A percentile compares a stretch with the other conserved stretches of the same genome.
These are phyloP conservation scores for Lanmaoa rubissima DNA, from an alignment of 768 basidiomycete species.

Conservation along the genomic window DNA sequence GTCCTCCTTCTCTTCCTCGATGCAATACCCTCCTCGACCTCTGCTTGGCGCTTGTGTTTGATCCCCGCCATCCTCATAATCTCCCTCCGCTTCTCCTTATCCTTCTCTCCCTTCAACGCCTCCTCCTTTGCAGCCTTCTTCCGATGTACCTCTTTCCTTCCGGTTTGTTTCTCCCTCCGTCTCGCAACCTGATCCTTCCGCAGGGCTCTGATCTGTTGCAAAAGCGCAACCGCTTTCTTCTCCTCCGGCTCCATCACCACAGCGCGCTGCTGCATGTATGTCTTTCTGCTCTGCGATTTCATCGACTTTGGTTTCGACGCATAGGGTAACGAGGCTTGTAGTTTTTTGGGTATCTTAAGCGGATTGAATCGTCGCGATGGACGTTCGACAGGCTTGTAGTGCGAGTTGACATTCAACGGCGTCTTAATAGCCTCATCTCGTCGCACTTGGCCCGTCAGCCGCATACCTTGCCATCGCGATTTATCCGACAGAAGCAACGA, in stretches of 20 bases:
- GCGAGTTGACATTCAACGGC: constrained; percentile 78
- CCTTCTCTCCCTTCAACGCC: constrained; percentile 58
- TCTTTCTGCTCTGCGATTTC: constrained; percentile 66
- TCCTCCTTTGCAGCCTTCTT: constrained; percentile 78
- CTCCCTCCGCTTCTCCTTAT: constrained; percentile 74
- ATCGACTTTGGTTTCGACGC: constrained; percentile 89
- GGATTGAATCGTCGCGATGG: constrained; percentile 85
- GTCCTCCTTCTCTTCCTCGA: constrained; percentile 53
- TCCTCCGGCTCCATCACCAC: constrained; percentile 96
- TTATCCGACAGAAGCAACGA: constrained; percentile 85
- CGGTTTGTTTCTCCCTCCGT: constrained; percentile 85
- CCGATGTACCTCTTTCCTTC: constrained; percentile 61
- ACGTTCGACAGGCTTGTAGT: constrained; percentile 82
- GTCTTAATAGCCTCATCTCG: constrained; percentile 83
- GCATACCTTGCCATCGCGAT: constrained; percentile 88
- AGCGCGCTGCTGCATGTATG: constrained; percentile 94
- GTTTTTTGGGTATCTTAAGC: constrained; percentile 80
- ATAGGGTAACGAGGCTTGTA: constrained; percentile 90
- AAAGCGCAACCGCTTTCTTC: constrained; percentile 82
- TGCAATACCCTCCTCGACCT: constrained; percentile 54
- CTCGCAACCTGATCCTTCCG: constrained; percentile 82
- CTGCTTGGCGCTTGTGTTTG: constrained; percentile 66
- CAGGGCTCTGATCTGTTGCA: constrained; percentile 93
- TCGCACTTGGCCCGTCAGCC: constrained; percentile 89
- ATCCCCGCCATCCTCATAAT: constrained; percentile 69